Base-by-base conservation (phyloP, 192 early-diverging fungal species). In the Spinellus fusiger region DNA sequence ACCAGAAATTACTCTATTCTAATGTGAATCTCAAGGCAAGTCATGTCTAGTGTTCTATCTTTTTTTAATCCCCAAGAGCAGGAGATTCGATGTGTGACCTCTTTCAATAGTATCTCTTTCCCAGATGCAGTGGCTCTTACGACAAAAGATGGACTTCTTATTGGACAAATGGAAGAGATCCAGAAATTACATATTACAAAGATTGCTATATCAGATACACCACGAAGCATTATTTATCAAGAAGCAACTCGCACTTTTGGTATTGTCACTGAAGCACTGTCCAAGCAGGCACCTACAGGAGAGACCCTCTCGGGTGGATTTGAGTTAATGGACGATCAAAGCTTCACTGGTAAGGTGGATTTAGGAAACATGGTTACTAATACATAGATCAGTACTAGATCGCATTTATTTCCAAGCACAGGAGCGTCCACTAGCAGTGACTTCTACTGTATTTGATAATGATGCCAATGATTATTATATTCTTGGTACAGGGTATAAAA, bases 101-200 rank as follows among this genome's bases (percentile, higher is more conserved):
- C 86, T 0, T 87, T 95, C 59, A 77, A 71, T 38, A 84, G 80
- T 40, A 53, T 61, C 1, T 54, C 61, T 0, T 80, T 81, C 35
- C 77, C 82, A 8, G 73, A 80, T 35, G 79, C 82, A 1, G 62
- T 95, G 22, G 89, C 87, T 4, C 73, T 96, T 46, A 87, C 84
- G 22, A 80, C 82, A 37, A 71, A 70, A 18, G 80, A 65, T n/a
- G 66, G 74, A 0, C 73, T 98, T 13, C 77, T 79, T 38, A 80
- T 98, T 55, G 94, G 90, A 0, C 78, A 68, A 4, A 86, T 96
- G 22, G 92, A 98, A 56, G 80, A 87, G 15, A 88, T 93, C 35
- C 90, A 95, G 65, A 91, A 90, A 63, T 76, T 98, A 27, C 96
- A 98, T 69, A 83, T 98, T 55, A 85, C 83, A n/a, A 87, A 74